phyloP scores from a whole-genome alignment of 1,284 basidiomycete species.

The Gomphus bonarii region DNA sequence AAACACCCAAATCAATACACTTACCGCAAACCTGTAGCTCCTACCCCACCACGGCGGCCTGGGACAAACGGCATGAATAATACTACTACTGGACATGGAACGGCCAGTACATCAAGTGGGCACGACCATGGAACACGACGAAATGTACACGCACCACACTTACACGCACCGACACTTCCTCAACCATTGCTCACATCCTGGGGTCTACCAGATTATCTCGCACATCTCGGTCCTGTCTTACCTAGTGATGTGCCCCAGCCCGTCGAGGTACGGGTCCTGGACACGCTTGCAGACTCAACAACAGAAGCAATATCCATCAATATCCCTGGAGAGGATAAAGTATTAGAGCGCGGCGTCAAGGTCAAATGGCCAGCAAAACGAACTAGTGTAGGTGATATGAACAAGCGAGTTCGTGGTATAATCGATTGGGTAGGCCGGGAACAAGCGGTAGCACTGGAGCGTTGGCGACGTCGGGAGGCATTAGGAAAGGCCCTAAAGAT shows the following conservation, averaged over 20 bases:
- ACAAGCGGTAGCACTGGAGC: constrained; percentile 67
- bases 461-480: constrained; percentile 56
- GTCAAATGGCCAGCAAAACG: constrained; percentile 92
- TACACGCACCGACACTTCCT: constrained; percentile 39
- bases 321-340: neutral
- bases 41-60: constrained; percentile 17
- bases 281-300: constrained; percentile 8
- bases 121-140: constrained; percentile 39
- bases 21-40: constrained; percentile 30
- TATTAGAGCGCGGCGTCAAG: constrained; percentile 78
- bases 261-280: constrained; percentile 52
- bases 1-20: constrained; percentile 50
- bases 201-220: constrained; percentile 90
- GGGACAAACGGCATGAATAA: constrained; percentile 10
- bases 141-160: constrained; percentile 21
- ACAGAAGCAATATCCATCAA: constrained; percentile 17
- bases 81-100: constrained; percentile 4
- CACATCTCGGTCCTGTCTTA: constrained; percentile 78
- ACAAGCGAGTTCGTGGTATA: constrained; percentile 85
- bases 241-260: constrained; percentile 68
- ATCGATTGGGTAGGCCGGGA: constrained; percentile 88
- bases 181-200: constrained; percentile 72
- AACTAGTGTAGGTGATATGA: constrained; percentile 93
- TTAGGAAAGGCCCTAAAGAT: constrained; percentile 38
- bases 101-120: constrained; percentile 15